Evolutionary conservation across 2,329 filamentous ascomycete species (phyloP), one percentile per base, ranked within the genome.

Genomic region (Thelonectria olida): DNA sequence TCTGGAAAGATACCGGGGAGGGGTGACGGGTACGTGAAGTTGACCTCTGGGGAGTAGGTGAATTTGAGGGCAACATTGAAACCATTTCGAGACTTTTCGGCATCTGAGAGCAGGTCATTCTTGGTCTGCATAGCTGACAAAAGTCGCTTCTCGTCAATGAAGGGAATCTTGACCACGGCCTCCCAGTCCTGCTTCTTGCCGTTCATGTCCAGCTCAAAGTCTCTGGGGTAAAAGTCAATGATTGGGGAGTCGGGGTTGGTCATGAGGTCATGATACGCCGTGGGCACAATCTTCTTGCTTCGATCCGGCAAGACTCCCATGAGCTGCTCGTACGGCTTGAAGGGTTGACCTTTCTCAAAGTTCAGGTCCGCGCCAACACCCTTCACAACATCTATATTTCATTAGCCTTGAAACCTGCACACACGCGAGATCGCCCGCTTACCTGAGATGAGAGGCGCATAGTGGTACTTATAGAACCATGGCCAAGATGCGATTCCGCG

Each of bases 161-260:
- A 99, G 0, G 96, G 96, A 73, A 99, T 99, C 78, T 98, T 99
- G 66, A 99, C 93, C 36, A 99, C 95, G 25, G 96, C 96, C 75
- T 99, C 96, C 96, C 96, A 99, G 66, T 99, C 96, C 91, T 97
- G 96, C 81, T 97, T 99, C 82, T 99, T 99, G 61, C 96, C 96
- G 71, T 99, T 98, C 96, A 99, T 98, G 75, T 99, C 96, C 39
- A 99, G 84, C 67, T 96, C 93, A 72, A 99, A 99, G 71, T 99
- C 96, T 70, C 95, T 88, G 2, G 96, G 96, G 72, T 99, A 99
- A 76, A 99, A 99, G 75, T 99, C 96, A 72, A 97, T 91, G 75
- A 99, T 99, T 2, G 96, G 93, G 15, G 95, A 98, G 15, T 91
- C 87, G 2, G 90, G 85, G 56, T 92, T 92, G 2, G 93, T 97